Conservation (phyloP, 1,139 yeast species). For the Yamadazyma taylorii region DNA sequence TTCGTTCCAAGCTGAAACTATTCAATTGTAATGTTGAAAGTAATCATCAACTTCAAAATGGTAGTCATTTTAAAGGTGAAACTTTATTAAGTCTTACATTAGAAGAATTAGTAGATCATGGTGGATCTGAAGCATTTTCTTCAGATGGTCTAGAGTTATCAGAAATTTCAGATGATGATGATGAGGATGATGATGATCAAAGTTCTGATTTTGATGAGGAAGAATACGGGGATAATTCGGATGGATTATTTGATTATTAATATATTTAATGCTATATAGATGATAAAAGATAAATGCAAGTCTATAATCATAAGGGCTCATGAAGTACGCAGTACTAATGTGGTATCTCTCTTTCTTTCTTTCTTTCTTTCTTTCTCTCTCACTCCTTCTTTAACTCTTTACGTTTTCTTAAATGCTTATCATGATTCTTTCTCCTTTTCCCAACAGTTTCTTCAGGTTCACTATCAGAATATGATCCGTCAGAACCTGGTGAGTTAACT, state of each 20-base stretch:
- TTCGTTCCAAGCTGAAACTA: constrained; percentile 61
- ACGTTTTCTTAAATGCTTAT: constrained; percentile 5
- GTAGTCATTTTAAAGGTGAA: constrained; percentile 78
- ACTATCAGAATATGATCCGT: neutral
- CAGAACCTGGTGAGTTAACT: neutral
- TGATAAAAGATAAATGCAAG: constrained; percentile 2
- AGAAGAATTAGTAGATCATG: constrained; percentile 48
- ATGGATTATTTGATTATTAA: constrained; percentile 44
- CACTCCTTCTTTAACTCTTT: constrained; percentile 8
- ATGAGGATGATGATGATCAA: constrained; percentile 27
- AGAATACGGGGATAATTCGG: constrained; percentile 51
- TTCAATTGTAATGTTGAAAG: constrained; percentile 86
- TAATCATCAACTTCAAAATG: constrained; percentile 60
- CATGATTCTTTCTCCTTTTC: constrained; percentile 6
- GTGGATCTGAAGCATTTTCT: constrained; percentile 17
- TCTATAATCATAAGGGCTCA: constrained; percentile 1
- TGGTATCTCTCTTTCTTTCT: no score
- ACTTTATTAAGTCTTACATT: constrained; percentile 66
- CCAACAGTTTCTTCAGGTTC: constrained; percentile 4
- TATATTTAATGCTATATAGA: constrained; percentile 1
- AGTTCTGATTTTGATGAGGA: constrained; percentile 36
- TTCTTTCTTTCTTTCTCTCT: no score
- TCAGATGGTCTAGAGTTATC: constrained; percentile 12
- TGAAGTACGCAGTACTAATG: neutral
- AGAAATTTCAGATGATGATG: constrained; percentile 21